Conservation (phyloP, 2,329 filamentous ascomycete species). For the Fusarium transvaalense region DNA sequence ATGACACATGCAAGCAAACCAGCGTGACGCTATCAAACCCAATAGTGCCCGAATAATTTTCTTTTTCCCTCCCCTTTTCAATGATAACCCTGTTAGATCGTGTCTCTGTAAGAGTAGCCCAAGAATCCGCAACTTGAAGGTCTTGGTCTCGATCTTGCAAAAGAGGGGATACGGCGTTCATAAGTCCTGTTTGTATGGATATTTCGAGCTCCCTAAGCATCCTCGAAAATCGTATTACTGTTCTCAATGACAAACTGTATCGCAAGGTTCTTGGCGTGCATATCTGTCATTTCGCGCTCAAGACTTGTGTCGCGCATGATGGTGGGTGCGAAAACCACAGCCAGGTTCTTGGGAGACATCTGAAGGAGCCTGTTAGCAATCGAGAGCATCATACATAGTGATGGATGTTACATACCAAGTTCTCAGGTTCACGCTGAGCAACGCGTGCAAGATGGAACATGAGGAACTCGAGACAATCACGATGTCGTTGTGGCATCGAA, state of each 20-base stretch:
- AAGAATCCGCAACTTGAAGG: conserved; percentile 26
- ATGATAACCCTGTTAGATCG: conserved; percentile 32
- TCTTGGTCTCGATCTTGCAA: conserved; percentile 14
- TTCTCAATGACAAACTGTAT: conserved; percentile 95
- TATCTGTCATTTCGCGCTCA: conserved; percentile 95
- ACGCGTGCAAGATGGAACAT: conserved; percentile 94
- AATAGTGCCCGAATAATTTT: conserved; percentile 40
- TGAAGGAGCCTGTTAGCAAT: conserved; percentile 51
- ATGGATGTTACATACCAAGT: conserved; percentile 71
- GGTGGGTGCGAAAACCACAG: conserved; percentile 96
- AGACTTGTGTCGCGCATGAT: conserved; percentile 94
- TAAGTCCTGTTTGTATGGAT: conserved; percentile 21
- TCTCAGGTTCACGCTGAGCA: conserved; percentile 83
- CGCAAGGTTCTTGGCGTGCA: conserved; percentile 90
- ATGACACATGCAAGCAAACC: conserved; percentile 40
- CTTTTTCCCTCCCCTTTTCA: conserved; percentile 7
- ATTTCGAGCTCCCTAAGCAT: conserved; percentile 47
- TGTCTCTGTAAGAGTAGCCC: conserved; percentile 27
- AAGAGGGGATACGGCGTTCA: conserved; percentile 18
- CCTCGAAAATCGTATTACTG: conserved; percentile 82
- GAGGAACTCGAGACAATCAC: conserved; percentile 91
- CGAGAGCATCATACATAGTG: neutral
- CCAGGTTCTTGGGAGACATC: conserved; percentile 97
- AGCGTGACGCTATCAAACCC: conserved; percentile 38
- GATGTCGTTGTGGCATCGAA: conserved; percentile 84